A percentile compares a stretch with the other conserved stretches of the same genome.
These are phyloP conservation scores for Aspergillus cejpii DNA, from an alignment of 2,329 filamentous ascomycete species.

Conservation along the genomic window DNA sequence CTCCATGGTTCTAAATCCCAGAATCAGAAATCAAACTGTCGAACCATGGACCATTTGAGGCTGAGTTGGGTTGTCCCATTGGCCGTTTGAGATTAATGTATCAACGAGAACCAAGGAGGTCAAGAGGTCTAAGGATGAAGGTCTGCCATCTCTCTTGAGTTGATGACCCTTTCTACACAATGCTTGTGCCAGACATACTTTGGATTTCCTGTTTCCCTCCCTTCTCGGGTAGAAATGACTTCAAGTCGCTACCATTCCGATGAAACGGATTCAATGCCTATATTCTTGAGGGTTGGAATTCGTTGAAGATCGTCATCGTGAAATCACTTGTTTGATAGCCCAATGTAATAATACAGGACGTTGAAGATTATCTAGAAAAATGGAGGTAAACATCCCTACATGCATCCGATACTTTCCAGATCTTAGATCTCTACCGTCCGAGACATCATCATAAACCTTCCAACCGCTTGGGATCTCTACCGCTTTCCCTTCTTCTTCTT, in stretches of 20 bases:
- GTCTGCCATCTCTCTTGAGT: no score
- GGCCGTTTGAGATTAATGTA: no score
- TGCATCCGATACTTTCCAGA: conserved; percentile 1
- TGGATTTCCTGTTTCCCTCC: not conserved
- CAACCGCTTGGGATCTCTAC: conserved; percentile 19
- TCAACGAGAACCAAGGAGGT: no score
- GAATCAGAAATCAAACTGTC: no score
- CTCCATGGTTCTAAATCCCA: no score
- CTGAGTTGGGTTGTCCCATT: no score
- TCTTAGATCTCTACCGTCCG: conserved; percentile 6
- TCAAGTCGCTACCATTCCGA: not conserved
- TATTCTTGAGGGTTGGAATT: not conserved
- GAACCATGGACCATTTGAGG: no score
- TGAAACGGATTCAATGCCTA: no score
- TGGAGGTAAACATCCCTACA: conserved; percentile 6
- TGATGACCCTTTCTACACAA: no score
- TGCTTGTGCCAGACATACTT: conserved; percentile 4
- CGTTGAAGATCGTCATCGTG: not conserved
- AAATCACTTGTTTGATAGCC: not conserved
- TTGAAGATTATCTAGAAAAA: not conserved
- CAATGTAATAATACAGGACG: not conserved
- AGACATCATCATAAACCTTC: conserved; percentile 8
- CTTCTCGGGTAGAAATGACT: conserved; percentile 1
- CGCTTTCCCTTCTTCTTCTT: conserved; percentile 50
- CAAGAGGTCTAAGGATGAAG: no score